Conservation (phyloP, 2,329 filamentous ascomycete genomes). For the Aspergillus pseudonomiae region DNA sequence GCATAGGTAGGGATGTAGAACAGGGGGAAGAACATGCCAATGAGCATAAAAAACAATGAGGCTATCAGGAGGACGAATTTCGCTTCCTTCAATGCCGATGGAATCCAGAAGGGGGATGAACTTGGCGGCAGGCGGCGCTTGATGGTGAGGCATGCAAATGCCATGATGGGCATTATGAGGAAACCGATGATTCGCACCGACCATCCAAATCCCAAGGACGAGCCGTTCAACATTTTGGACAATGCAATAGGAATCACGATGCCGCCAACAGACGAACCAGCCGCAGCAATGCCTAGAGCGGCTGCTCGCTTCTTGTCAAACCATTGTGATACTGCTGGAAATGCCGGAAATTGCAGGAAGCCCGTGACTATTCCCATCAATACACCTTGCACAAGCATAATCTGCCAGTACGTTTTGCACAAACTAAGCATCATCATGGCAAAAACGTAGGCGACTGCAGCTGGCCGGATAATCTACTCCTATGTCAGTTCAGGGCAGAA, state of each 20-base stretch:
- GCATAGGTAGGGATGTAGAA: conserved; percentile 36
- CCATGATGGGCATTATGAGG: conserved; percentile 49
- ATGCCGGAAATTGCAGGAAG: conserved; percentile 49
- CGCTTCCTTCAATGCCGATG: conserved; percentile 43
- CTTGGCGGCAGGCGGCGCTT: conserved; percentile 21
- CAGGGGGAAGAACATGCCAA: conserved; percentile 33
- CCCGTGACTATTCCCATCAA: conserved; percentile 35
- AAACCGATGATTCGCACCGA: conserved; percentile 58
- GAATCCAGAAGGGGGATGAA: conserved; percentile 9
- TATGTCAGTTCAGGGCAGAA: not conserved
- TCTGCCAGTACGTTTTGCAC: conserved; percentile 58
- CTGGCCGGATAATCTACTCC: conserved; percentile 18
- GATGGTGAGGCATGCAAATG: conserved; percentile 40
- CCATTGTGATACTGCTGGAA: conserved; percentile 51
- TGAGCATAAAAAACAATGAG: conserved; percentile 25
- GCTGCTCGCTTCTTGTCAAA: conserved; percentile 53
- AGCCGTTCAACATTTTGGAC: conserved; percentile 52
- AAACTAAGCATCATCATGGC: conserved; percentile 66
- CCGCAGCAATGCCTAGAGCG: conserved; percentile 51
- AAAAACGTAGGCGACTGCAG: conserved; percentile 48
- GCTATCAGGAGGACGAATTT: conserved; percentile 32
- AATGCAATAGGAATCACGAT: conserved; percentile 55
- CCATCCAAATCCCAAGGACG: conserved; percentile 55
- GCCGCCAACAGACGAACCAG: conserved; percentile 57
- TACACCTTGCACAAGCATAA: conserved; percentile 43